Base-by-base conservation (phyloP, 345 rosid genomes). In the Gossypioides kirkii region DNA sequence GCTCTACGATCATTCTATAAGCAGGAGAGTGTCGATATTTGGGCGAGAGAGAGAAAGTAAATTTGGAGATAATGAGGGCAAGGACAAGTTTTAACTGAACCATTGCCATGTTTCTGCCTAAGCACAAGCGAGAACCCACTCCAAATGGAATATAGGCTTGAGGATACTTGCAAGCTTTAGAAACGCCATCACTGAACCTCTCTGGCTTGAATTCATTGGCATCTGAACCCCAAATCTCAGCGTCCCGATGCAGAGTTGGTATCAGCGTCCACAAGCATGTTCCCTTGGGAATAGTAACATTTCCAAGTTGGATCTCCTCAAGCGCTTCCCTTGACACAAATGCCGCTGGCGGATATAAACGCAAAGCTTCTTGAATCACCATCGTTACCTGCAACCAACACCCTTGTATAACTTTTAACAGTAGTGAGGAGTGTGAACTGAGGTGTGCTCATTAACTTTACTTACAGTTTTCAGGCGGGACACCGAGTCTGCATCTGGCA, bases 131-230 rank as follows among this genome's bases (percentile, higher is more conserved):
- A 42, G 90, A 84, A 18, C 98, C 97, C 1, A 87, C 46, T 12
- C 93, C 97, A 32, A 91, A 94, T 0, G 96, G 90, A 9, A 90
- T 73, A 25, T 86, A 88, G 14, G 87, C 84, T 42, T 89, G 91
- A 13, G 93, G 93, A 43, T 78, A 77, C 68, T 87, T 90, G 77
- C 93, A 90, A 18, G 97, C 96, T 56, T 82, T 88, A 6, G 90
- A 70, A 47, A 90, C 77, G 3, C 98, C 97, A 20, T 91, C 83
- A 0, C 56, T 65, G 66, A 91, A 94, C 81, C 94, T 86, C 28
- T 78, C 80, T 3, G 98, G 98, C 62, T 86, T 90, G 80, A 91
- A 90, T 54, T 88, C 88, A 50, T 88, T 85, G 0, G 90, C 89
- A 17, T 91, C 94, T 2, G 75, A 47, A 56, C 98, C 97, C 94